Evolutionary conservation across 192 early-diverging fungal genomes (phyloP).

Genomic region (Paraglomus brasilianum): DNA sequence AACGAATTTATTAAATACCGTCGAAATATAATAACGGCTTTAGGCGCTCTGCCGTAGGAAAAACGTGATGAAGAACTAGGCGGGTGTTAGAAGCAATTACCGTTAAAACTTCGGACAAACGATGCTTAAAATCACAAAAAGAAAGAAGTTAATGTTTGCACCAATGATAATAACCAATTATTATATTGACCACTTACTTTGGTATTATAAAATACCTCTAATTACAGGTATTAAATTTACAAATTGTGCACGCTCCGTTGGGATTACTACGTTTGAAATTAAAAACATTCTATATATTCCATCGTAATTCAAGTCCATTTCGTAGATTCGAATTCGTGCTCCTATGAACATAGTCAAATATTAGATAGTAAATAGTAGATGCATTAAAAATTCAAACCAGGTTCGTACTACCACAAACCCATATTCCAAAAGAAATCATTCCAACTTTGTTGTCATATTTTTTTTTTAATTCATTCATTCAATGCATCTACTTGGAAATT

Average conservation of each 20-base stretch:
- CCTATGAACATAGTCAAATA: too few relatives aligned
- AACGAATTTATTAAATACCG: too few relatives aligned
- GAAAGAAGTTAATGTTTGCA: background rate
- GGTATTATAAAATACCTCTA: conserved; percentile 8
- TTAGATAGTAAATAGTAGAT: too few relatives aligned
- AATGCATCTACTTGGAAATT: conserved; percentile 16
- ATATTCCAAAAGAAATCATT: conserved; percentile 22
- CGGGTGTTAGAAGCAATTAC: conserved; percentile 20
- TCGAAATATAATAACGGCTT: too few relatives aligned
- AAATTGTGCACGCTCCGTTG: conserved; percentile 3
- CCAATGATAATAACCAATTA: background rate
- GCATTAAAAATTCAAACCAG: background rate
- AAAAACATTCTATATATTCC: conserved; percentile 24
- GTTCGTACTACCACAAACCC: conserved; percentile 1
- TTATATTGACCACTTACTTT: conserved; percentile 26
- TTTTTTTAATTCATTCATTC: conserved; percentile 14
- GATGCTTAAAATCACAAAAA: conserved; percentile 24
- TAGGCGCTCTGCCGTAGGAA: too few relatives aligned
- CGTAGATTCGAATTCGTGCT: background rate
- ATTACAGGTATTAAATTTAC: too few relatives aligned
- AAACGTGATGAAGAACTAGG: conserved; percentile 12
- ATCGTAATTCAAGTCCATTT: conserved; percentile 16
- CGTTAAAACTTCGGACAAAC: conserved; percentile 1
- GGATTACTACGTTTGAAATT: background rate
- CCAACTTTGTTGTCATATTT: conserved; percentile 18